Evolutionary conservation across 176 grass and related monocot genomes (phyloP), one percentile per base, ranked within the genome.

Genomic region (Metroxylon sagu): DNA sequence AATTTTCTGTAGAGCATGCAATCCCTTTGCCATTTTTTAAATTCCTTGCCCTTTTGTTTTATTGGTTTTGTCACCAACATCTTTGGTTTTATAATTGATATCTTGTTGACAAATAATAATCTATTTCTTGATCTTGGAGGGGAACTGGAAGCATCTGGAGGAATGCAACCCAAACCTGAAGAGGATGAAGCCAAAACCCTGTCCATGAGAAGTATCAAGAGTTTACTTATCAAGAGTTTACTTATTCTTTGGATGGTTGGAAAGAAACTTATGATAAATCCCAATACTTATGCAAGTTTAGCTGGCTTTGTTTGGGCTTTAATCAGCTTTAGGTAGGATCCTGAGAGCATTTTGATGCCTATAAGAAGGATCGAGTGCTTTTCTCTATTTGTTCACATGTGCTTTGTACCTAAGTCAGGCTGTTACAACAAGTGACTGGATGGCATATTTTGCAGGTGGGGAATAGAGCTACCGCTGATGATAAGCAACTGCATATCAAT

Each of bases 231-330:
- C 60, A 70, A 30, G 18, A 76, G 39, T 30, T 66, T 81, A 29
- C 55, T 14, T 17, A 87, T 89, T 72, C 56, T 89, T 29, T 49
- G 78, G 56, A 73, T 77, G 28, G 73, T 82, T 21, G 67, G 76
- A 73, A 81, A 52, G 68, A 95, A 95, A 65, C 62, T 89, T 70
- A 48, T 78, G 50, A 60, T 25, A n/a, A 95, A 95, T 76, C 90
- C 90, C 3, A 95, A 95, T 71, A 89, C 82, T 64, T 89, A 86
- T 16, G 76, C 83, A 76, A 78, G 74, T 62, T 70, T 95, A 48
- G 76, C 73, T 1, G 77, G 90, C 7, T 60, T 95, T 48, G 65
- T 76, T 15, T 95, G 90, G 83, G 80, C 86, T 57, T 52, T 95
- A 62, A 66, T 95, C 72, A 87, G 86, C 71, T 90, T 84, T 85